A percentile compares a stretch with the other conserved stretches of the same genome.
These are phyloP conservation scores for Tricholoma hemisulphureum DNA, from an alignment of 768 basidiomycete genomes.

Conservation along the genomic window DNA sequence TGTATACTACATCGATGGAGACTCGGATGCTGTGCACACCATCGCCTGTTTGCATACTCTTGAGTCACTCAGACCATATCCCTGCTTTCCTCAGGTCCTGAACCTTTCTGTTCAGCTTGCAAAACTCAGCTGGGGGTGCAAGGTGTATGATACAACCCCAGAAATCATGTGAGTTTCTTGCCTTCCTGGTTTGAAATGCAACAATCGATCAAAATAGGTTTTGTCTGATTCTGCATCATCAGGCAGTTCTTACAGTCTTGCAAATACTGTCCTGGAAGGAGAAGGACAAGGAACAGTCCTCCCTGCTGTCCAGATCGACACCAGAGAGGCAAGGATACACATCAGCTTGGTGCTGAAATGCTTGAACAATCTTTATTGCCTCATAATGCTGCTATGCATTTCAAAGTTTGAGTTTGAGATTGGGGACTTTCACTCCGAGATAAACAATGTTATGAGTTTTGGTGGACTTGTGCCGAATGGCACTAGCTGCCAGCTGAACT, in stretches of 20 bases:
- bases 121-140: background rate
- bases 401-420: conserved; percentile 1
- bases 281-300: background rate
- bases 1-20: background rate
- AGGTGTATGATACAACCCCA: background rate
- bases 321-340: background rate
- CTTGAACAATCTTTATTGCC: background rate
- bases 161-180: background rate
- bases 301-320: background rate
- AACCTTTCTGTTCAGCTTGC: background rate
- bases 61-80: background rate
- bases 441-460: conserved; percentile 3
- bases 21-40: background rate
- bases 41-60: background rate
- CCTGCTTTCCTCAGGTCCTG: background rate
- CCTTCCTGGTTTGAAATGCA: background rate
- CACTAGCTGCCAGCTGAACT: conserved; percentile 2
- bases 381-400: background rate
- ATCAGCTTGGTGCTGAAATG: background rate
- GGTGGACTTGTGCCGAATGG: background rate
- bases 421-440: background rate
- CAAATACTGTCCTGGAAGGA: background rate
- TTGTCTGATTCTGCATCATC: background rate
- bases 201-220: background rate
- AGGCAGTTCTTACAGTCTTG: background rate